Conservation (phyloP, 2,329 filamentous ascomycete genomes). For the Pseudogymnoascus sp. region DNA sequence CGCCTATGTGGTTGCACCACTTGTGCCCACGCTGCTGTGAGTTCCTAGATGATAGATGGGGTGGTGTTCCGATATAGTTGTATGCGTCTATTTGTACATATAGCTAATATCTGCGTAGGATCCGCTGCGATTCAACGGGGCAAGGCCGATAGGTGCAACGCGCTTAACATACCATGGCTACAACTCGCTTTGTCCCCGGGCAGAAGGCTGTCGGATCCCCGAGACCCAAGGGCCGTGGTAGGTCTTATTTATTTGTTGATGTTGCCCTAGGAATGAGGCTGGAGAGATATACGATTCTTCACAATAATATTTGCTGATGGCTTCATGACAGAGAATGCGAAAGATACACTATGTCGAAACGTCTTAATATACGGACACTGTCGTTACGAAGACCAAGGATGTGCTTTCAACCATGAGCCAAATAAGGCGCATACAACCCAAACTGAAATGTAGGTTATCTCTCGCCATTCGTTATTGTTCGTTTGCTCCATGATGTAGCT, state of each 20-base stretch:
- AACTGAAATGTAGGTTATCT: constrained; percentile 11
- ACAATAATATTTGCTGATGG: constrained; percentile 17
- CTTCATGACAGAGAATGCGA: constrained; percentile 55
- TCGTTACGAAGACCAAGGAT: constrained; percentile 81
- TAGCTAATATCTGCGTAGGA: constrained; percentile 21
- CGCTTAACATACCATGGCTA: constrained; percentile 22
- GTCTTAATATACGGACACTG: constrained; percentile 90
- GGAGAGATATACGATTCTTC: not conserved
- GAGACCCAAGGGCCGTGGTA: constrained; percentile 49
- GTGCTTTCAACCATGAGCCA: constrained; percentile 81
- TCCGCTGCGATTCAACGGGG: constrained; percentile 26
- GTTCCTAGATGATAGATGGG: not conserved
- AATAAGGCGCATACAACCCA: constrained; percentile 44
- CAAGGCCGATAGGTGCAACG: constrained; percentile 26
- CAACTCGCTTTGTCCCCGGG: constrained; percentile 27
- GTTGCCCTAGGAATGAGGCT: not conserved
- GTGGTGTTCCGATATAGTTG: not conserved
- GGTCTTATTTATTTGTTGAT: constrained; percentile 22
- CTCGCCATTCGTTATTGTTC: not conserved
- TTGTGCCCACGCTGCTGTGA: not conserved
- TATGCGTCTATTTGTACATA: not conserved
- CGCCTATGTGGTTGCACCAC: not conserved
- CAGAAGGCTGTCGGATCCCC: constrained; percentile 44
- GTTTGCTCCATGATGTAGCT: not conserved
- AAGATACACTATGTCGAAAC: constrained; percentile 87